These are phyloP conservation scores for Turnera subulata DNA, from an alignment of 345 rosid genomes.

Conservation along the genomic window DNA sequence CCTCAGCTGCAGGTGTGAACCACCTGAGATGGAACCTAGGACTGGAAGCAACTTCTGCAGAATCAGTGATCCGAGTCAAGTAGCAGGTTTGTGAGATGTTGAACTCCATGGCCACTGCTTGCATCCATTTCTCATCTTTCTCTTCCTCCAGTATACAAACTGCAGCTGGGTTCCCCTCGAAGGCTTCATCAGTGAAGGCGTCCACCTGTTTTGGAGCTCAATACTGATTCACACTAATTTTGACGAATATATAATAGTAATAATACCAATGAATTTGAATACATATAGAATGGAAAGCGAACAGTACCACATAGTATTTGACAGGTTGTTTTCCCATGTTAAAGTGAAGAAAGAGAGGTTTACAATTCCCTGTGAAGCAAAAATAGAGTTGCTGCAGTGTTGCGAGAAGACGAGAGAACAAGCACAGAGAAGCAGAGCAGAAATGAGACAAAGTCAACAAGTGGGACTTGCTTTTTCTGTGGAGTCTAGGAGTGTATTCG, in stretches of 20 bases:
- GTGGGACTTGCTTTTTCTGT: too few species aligned
- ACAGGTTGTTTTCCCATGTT: constrained; percentile 35
- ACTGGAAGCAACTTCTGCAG: constrained; percentile 4
- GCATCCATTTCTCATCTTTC: constrained; percentile 65
- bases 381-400: too few species aligned
- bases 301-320: constrained; percentile 38
- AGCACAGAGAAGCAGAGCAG: too few species aligned
- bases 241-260: neutral
- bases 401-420: too few species aligned
- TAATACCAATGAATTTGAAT: neutral
- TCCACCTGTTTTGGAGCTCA: constrained; percentile 43
- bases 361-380: neutral
- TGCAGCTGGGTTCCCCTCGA: constrained; percentile 83
- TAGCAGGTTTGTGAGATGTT: constrained; percentile 16
- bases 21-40: constrained; percentile 24
- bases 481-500: too few species aligned
- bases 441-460: too few species aligned
- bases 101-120: constrained; percentile 32
- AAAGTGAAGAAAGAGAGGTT: neutral
- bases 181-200: constrained; percentile 65
- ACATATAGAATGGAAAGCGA: neutral
- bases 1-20: constrained; percentile 27
- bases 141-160: constrained; percentile 69
- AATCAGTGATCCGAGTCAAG: neutral
- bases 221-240: neutral